These are phyloP conservation scores for Melaleuca alternifolia DNA, from an alignment of 345 rosid genomes.

Conservation along the genomic window DNA sequence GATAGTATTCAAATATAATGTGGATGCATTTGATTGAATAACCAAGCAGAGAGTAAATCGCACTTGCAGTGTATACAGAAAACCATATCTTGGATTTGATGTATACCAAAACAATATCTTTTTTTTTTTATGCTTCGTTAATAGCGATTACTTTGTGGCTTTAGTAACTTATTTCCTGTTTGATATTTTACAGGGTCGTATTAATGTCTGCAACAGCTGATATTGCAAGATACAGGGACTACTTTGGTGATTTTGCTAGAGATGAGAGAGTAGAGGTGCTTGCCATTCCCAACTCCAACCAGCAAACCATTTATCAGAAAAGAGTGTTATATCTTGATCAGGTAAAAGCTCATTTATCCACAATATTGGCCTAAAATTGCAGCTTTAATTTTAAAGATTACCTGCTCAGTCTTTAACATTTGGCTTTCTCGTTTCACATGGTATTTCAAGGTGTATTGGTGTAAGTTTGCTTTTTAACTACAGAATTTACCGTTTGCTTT, in stretches of 20 bases:
- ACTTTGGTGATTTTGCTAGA: constrained; percentile 79
- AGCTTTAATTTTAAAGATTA: background rate
- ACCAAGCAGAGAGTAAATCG: background rate
- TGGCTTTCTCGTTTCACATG: background rate
- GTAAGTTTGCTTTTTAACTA: background rate
- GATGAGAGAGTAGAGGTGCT: constrained; percentile 91
- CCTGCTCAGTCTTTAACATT: background rate
- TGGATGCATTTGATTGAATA: background rate
- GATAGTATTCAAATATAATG: background rate
- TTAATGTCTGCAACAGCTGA: constrained; percentile 99
- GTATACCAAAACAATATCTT: too few species aligned
- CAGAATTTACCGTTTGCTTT: background rate
- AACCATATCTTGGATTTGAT: background rate
- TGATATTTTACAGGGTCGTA: constrained; percentile 51
- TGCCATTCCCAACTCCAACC: constrained; percentile 64
- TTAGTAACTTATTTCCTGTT: background rate
- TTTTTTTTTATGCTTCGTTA: background rate
- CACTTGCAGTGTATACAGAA: background rate
- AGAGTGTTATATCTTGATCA: constrained; percentile 72
- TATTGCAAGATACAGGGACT: constrained; percentile 68
- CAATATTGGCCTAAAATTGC: background rate
- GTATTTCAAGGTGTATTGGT: background rate
- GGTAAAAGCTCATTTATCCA: constrained; percentile 27
- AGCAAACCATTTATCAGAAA: constrained; percentile 50
- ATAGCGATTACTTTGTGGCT: background rate